Evolutionary conservation across 1,139 yeast genomes (phyloP).

Genomic region (Yamadazyma buinensis): DNA sequence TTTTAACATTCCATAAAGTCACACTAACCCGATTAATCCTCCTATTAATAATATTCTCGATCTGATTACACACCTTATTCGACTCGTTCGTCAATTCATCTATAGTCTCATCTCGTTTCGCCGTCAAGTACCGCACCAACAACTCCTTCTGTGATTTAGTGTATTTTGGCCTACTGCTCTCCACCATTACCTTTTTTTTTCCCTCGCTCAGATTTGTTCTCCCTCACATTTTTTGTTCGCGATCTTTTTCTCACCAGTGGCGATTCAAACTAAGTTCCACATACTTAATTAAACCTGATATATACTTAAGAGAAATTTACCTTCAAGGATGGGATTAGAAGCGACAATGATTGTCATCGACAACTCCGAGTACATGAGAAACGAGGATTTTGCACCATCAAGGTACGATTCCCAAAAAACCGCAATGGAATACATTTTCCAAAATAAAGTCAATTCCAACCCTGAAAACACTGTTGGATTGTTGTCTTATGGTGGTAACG

Average conservation of each 20-base stretch:
- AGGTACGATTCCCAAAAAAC: conserved; percentile 93
- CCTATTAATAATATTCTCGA: conserved; percentile 25
- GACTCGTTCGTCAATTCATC: conserved; percentile 16
- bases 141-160: conserved; percentile 32
- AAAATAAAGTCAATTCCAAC: conserved; percentile 79
- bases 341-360: conserved; percentile 95
- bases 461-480: conserved; percentile 95
- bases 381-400: conserved; percentile 89
- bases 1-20: conserved; percentile 35
- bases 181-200: background rate
- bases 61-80: conserved; percentile 11
- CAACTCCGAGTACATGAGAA: conserved; percentile 93
- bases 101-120: conserved; percentile 18
- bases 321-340: conserved; percentile 96
- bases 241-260: too few relatives aligned
- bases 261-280: background rate
- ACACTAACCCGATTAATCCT: conserved; percentile 40
- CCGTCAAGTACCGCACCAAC: conserved; percentile 26
- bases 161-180: background rate
- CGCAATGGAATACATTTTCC: conserved; percentile 86
- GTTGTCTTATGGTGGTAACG: conserved; percentile 82
- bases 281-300: background rate
- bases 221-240: background rate
- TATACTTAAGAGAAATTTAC: too few relatives aligned
- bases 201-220: background rate